A percentile compares a stretch with the other conserved stretches of the same genome.
phyloP scores from a whole-genome alignment of 306 rosid species.

The Prunus dulcis region DNA sequence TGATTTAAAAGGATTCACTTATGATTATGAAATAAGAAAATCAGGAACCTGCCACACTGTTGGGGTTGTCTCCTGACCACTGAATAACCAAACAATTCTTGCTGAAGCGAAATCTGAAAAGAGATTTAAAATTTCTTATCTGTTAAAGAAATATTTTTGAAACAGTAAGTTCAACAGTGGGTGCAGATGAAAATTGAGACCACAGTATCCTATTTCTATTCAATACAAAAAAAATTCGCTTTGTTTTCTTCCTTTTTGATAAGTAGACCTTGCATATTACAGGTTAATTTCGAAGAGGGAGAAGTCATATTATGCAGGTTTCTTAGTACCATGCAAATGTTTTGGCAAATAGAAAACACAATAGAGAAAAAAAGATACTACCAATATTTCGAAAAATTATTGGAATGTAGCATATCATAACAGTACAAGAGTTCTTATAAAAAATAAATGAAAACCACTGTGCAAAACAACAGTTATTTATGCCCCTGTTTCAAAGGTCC shows the following conservation, averaged over 20 bases:
- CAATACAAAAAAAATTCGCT: background rate
- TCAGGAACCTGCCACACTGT: conserved; percentile 84
- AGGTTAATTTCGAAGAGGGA: background rate
- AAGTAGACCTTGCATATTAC: background rate
- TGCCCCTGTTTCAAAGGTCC: background rate
- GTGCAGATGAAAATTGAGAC: background rate
- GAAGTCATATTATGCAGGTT: background rate
- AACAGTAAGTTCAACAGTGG: background rate
- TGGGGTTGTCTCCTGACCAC: conserved; percentile 99
- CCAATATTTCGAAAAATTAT: too few species aligned
- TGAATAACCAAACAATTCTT: conserved; percentile 73
- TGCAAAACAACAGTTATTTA: background rate
- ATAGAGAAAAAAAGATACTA: too few species aligned
- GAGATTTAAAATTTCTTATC: background rate
- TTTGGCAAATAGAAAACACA: background rate
- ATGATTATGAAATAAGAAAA: conserved; percentile 12
- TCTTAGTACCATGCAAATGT: background rate
- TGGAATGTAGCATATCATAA: too few species aligned
- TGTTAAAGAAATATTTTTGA: background rate
- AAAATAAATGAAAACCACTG: background rate
- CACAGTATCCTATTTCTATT: background rate
- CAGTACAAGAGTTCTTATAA: background rate
- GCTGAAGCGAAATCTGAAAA: conserved; percentile 62
- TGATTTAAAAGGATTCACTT: background rate
- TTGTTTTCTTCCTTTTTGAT: background rate